A percentile compares a stretch with the other conserved stretches of the same genome.
phyloP scores from a whole-genome alignment of 2,329 filamentous ascomycete genomes.

The Chrysoporthe cubensis region DNA sequence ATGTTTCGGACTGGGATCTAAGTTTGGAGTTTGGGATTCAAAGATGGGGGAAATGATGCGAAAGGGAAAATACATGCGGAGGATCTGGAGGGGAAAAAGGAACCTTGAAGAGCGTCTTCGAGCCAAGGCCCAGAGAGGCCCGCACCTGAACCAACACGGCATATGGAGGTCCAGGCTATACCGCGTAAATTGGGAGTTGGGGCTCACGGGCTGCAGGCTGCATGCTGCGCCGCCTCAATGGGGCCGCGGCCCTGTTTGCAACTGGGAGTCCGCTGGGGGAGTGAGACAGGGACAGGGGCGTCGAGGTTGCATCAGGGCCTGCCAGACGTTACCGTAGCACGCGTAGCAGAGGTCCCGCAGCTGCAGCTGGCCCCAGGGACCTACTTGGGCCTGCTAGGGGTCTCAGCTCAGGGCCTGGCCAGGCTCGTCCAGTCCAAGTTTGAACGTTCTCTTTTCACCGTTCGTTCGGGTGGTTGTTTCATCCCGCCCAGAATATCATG shows the following conservation, averaged over 20 bases:
- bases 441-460: not conserved
- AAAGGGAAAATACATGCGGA: constrained; percentile 7
- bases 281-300: not conserved
- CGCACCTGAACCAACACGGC: not conserved
- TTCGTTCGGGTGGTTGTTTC: not conserved
- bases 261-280: not conserved
- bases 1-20: constrained; percentile 28
- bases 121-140: not conserved
- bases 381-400: not conserved
- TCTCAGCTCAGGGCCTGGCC: not conserved
- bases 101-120: not conserved
- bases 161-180: constrained; percentile 5
- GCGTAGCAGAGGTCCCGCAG: not conserved
- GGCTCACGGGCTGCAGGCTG: not conserved
- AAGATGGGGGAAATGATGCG: constrained; percentile 2
- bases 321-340: not conserved
- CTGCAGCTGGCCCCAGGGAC: not conserved
- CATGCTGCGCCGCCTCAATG: constrained; percentile 11
- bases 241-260: not conserved
- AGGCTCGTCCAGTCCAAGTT: no score
- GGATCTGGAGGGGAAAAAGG: constrained; percentile 1
- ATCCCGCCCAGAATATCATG: constrained; percentile 19
- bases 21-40: constrained; percentile 5
- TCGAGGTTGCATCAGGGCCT: not conserved
- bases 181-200: not conserved